Percentiles rank a stretch among this genome's conserved stretches.
Evolutionary conservation across 2,329 filamentous ascomycete genomes (phyloP).

Genomic region (Microascus cirrosus): DNA sequence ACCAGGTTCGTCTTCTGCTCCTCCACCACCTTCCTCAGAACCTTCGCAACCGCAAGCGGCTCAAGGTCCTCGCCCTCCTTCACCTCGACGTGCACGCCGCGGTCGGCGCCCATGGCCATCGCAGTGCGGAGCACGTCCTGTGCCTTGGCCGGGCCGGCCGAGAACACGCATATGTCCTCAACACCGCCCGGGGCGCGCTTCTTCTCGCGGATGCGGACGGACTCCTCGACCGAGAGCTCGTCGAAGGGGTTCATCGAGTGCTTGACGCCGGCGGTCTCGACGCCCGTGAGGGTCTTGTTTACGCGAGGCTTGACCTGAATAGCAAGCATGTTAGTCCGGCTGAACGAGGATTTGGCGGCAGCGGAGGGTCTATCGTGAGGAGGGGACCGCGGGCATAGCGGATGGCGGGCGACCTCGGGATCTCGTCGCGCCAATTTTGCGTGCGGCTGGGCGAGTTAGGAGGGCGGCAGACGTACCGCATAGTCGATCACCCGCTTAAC

Average conservation of each 20-base stretch:
- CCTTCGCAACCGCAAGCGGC: conserved; percentile 84
- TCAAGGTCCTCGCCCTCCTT: conserved; percentile 69
- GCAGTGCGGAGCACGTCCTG: conserved; percentile 86
- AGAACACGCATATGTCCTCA: conserved; percentile 83
- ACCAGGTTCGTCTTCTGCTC: conserved; percentile 85
- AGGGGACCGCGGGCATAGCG: background rate
- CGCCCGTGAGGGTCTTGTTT: conserved; percentile 67
- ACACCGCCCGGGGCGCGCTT: conserved; percentile 62
- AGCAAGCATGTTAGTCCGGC: background rate
- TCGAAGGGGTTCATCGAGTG: conserved; percentile 99
- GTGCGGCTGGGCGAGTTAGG: background rate
- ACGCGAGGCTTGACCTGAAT: conserved; percentile 55
- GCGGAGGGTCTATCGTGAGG: background rate
- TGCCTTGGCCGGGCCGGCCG: conserved; percentile 77
- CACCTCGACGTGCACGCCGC: conserved; percentile 75
- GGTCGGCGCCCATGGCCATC: conserved; percentile 98
- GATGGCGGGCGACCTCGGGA: background rate
- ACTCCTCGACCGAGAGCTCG: conserved; percentile 95
- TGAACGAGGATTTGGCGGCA: background rate
- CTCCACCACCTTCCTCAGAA: conserved; percentile 69
- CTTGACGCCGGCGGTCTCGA: conserved; percentile 89
- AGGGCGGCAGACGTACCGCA: conserved; percentile 45
- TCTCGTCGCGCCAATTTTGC: background rate
- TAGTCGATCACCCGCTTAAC: conserved; percentile 82
- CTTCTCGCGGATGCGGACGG: conserved; percentile 86